A percentile compares a stretch with the other conserved stretches of the same genome.
Conservation (phyloP, 163 green algal species). For the Chloroidium sp. region DNA sequence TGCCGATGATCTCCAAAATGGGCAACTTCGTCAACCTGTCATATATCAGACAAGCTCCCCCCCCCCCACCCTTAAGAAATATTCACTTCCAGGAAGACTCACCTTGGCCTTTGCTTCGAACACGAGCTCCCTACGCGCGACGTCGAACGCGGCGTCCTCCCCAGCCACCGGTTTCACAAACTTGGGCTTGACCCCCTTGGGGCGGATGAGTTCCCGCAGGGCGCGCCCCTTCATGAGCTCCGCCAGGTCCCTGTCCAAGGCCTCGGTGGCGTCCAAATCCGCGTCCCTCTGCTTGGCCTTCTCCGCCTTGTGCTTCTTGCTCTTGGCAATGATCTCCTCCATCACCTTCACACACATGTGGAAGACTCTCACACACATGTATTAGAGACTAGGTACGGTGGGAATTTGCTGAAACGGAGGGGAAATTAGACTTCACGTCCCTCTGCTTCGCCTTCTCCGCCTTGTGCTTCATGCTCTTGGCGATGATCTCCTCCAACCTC, state of each 20-base stretch:
- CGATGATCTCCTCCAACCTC: not conserved
- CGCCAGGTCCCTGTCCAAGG: constrained; percentile 66
- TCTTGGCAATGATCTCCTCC: constrained; percentile 96
- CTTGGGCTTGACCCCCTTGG: not conserved
- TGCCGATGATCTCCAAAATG: too few species aligned
- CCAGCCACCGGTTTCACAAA: not conserved
- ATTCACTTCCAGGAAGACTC: not conserved
- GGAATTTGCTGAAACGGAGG: not conserved
- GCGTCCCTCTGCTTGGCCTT: constrained; percentile 76
- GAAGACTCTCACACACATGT: not conserved
- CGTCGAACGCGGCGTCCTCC: constrained; percentile 70
- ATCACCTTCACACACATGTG: constrained; percentile 64
- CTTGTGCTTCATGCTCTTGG: not conserved
- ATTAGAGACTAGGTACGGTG: not conserved
- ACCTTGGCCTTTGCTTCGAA: constrained; percentile 61
- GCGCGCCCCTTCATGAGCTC: constrained; percentile 31
- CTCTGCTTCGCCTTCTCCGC: too few species aligned
- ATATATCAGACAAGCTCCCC: too few species aligned
- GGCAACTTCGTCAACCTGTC: too few species aligned
- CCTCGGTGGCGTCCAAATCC: constrained; percentile 65
- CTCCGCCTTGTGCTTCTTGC: constrained; percentile 75
- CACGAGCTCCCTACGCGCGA: constrained; percentile 59
- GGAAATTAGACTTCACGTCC: not conserved
- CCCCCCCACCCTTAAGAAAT: too few species aligned
- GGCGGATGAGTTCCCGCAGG: constrained; percentile 26